Conservation (phyloP, 352 stramenopile species). For the Aphanomyces astaci region DNA sequence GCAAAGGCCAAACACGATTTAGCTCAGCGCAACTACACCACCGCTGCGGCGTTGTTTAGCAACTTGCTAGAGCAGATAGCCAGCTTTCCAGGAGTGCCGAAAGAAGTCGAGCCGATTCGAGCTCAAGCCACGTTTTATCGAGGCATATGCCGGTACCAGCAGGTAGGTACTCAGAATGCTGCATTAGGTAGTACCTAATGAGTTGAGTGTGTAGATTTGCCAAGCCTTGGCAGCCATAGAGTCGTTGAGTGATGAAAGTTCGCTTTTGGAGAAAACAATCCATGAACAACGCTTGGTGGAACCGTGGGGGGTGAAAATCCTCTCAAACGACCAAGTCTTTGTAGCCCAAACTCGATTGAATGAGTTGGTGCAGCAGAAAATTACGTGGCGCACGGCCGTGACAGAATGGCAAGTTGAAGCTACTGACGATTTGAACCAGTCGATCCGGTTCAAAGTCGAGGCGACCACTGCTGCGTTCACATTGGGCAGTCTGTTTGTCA, state of each 20-base stretch:
- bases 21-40: not conserved
- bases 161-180: not conserved
- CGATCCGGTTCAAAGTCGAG: conserved; percentile 2
- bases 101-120: not conserved
- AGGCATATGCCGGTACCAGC: conserved; percentile 21
- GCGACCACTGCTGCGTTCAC: conserved; percentile 2
- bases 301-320: not conserved
- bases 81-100: not conserved
- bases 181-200: not conserved
- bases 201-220: not conserved
- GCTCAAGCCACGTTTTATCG: conserved; percentile 7
- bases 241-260: not conserved
- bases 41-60: not conserved
- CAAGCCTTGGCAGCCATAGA: not conserved
- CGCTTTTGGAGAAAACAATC: not conserved
- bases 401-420: conserved; percentile 6
- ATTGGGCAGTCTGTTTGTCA: conserved; percentile 1
- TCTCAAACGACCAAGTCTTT: not conserved
- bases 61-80: not conserved
- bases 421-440: not conserved
- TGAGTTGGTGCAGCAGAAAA: not conserved
- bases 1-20: conserved; percentile 8
- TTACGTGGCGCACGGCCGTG: not conserved
- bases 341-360: not conserved
- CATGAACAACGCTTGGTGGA: conserved; percentile 5